Base-by-base conservation (phyloP, 306 rosid species). In the Gastrolobium bilobum region DNA sequence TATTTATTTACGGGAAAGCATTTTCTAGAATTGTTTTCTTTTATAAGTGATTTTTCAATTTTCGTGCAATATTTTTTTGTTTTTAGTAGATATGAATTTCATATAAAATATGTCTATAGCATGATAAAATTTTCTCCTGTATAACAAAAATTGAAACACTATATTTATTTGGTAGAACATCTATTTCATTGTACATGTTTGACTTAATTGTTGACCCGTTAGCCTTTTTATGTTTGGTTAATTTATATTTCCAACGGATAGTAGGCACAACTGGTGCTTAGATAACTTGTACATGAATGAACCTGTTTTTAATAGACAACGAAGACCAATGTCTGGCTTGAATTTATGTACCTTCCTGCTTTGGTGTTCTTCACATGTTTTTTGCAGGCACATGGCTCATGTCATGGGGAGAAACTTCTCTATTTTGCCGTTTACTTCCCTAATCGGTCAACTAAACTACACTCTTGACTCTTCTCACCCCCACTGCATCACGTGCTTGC, bases 331-430 rank as follows among this genome's bases (percentile, higher is more conserved):
- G 64, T 74, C 15, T 74, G 56, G 37, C 10, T 73, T 73, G 20
- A 65, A 56, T 57, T 43, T 35, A 35, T 34, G n/a, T 11, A 44
- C 34, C 60, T 44, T 20, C 35, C 26, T 81, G 85, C 81, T 75
- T 75, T 75, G 66, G 35, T 76, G 78, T 71, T 68, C 6, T 60
- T 76, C 81, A 60, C 85, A 76, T 82, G 81, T 76, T 69, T 51
- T 67, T 38, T 30, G 69, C 26, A 66, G 2, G 7, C 67, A 81
- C 81, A 69, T 70, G 74, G 74, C 10, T 13, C 20, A 14, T 50
- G 72, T 56, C 48, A 74, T 33, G 6, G 1, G 51, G n/a, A 79
- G 56, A 80, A 52, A 9, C 61, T 68, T 3, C 7, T 56, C 51
- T 47, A 58, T 68, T 69, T 78, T 78, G 8, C 76, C 68, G 42